These are phyloP conservation scores for Mrakia blollopis DNA, from an alignment of 768 basidiomycete genomes.

Conservation along the genomic window DNA sequence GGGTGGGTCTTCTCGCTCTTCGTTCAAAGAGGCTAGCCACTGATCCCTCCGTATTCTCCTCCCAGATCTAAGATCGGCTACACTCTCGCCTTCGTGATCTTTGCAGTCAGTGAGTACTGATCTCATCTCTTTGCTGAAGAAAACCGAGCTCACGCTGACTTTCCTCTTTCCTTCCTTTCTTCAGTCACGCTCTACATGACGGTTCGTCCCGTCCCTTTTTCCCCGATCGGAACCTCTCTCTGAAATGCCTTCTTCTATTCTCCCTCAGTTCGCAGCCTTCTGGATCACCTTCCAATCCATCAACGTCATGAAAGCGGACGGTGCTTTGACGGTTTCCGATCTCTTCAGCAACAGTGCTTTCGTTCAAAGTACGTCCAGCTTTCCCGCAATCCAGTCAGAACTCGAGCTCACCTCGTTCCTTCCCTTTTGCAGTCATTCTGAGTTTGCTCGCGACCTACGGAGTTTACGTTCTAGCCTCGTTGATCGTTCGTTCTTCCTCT, in stretches of 20 bases:
- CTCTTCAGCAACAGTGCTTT: slow-evolving; percentile 59
- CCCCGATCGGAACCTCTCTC: too few relatives aligned
- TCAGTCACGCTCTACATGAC: slow-evolving; percentile 91
- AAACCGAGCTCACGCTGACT: background rate
- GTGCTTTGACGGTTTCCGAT: slow-evolving; percentile 51
- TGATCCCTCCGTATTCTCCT: background rate
- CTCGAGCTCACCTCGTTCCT: slow-evolving; percentile 5
- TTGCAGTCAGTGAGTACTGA: slow-evolving; percentile 54
- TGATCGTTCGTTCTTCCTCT: slow-evolving; percentile 63
- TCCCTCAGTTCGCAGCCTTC: slow-evolving; percentile 48
- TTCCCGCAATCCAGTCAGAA: background rate
- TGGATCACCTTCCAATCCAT: slow-evolving; percentile 80
- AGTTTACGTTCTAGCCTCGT: slow-evolving; percentile 72
- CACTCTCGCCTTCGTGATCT: slow-evolving; percentile 76
- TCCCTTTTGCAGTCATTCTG: slow-evolving; percentile 67
- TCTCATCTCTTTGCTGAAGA: background rate
- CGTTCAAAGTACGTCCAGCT: slow-evolving; percentile 36
- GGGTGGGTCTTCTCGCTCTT: slow-evolving; percentile 48
- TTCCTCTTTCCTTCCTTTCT: background rate
- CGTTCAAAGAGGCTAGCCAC: background rate
- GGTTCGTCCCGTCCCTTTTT: too few relatives aligned
- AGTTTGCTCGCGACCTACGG: slow-evolving; percentile 84
- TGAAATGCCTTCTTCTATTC: too few relatives aligned
- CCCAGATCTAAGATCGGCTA: slow-evolving; percentile 63
- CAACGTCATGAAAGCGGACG: slow-evolving; percentile 54